Percentiles rank a stretch among this genome's conserved stretches.
Conservation (phyloP, 306 rosid species). For the Vigna angularis region DNA sequence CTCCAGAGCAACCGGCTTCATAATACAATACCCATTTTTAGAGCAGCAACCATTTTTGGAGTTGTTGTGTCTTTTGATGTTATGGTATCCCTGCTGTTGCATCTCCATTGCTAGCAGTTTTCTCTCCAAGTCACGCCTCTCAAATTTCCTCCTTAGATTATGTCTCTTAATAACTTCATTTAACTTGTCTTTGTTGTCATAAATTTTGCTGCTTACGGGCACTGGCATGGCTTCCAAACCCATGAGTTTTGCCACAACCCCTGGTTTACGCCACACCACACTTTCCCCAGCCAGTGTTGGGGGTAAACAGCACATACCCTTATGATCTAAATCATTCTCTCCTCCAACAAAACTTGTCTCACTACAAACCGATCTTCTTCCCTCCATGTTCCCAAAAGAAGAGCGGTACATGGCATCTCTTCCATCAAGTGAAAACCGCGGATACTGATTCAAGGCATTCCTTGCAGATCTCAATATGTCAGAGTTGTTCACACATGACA, state of each 20-base stretch:
- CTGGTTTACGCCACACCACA: conserved; percentile 89
- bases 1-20: conserved; percentile 56
- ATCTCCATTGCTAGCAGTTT: conserved; percentile 63
- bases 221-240: conserved; percentile 89
- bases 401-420: conserved; percentile 91
- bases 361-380: conserved; percentile 66
- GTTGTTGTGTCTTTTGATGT: conserved; percentile 42
- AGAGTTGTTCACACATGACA: conserved; percentile 82
- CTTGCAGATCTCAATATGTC: conserved; percentile 85
- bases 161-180: conserved; percentile 47
- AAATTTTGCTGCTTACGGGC: conserved; percentile 48
- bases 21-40: conserved; percentile 51
- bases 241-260: conserved; percentile 91
- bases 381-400: conserved; percentile 62
- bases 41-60: conserved; percentile 47
- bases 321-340: conserved; percentile 33
- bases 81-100: conserved; percentile 36
- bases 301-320: conserved; percentile 50
- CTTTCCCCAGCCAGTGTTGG: conserved; percentile 72
- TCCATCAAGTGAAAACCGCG: conserved; percentile 94
- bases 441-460: conserved; percentile 91
- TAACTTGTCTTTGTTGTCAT: conserved; percentile 47
- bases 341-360: conserved; percentile 49
- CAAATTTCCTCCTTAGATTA: conserved; percentile 56
- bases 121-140: conserved; percentile 63